Conservation (phyloP, 2,329 filamentous ascomycete genomes). For the Cytospora chrysosperma region DNA sequence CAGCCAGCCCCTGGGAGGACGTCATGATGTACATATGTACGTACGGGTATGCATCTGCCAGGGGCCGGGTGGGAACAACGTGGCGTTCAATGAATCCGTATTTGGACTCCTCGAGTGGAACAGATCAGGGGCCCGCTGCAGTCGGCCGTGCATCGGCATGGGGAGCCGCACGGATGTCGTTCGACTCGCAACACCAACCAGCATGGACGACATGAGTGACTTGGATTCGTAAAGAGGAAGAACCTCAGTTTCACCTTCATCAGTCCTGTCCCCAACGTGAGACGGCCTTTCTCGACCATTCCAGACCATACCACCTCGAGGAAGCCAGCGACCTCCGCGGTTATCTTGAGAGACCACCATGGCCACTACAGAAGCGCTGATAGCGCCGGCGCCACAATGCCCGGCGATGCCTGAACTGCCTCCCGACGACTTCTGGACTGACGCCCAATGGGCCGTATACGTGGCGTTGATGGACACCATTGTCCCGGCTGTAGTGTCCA, state of each 20-base stretch:
- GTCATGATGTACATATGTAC: too few species aligned
- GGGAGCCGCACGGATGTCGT: too few species aligned
- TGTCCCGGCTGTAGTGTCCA: slow-evolving; percentile 56
- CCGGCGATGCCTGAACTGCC: slow-evolving; percentile 31
- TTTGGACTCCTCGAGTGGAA: too few species aligned
- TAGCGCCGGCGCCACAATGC: slow-evolving; percentile 24
- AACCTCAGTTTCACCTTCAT: neutral
- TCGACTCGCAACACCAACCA: too few species aligned
- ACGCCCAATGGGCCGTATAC: slow-evolving; percentile 54
- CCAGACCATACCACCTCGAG: too few species aligned
- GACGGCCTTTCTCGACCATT: neutral
- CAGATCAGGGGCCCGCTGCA: too few species aligned
- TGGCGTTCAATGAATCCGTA: too few species aligned
- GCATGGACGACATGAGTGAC: neutral
- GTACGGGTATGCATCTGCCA: too few species aligned
- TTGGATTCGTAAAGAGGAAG: neutral
- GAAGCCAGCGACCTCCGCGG: neutral
- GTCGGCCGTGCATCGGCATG: too few species aligned
- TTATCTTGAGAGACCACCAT: slow-evolving; percentile 1
- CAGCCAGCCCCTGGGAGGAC: too few species aligned
- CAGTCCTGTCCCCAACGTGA: neutral
- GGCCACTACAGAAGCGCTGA: slow-evolving; percentile 7
- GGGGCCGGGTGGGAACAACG: too few species aligned
- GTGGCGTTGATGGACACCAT: slow-evolving; percentile 57
- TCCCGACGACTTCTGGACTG: slow-evolving; percentile 40